Percentiles rank a stretch among this genome's conserved stretches.
Evolutionary conservation across 2,329 filamentous ascomycete genomes (phyloP).

Genomic region (Cordyceps farinosa): DNA sequence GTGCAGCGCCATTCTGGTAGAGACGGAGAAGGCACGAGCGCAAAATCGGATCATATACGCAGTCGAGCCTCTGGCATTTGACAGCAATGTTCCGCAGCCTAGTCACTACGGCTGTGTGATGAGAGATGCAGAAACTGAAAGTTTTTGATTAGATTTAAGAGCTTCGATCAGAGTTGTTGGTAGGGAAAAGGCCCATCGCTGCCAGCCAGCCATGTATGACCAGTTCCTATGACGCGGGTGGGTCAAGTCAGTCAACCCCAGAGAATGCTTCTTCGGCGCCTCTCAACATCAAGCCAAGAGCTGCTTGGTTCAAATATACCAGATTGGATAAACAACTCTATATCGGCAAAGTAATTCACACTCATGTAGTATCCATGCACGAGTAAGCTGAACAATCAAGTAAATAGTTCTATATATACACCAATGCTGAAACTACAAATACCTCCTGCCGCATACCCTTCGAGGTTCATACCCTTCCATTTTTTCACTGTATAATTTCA

Average conservation of each 20-base stretch:
- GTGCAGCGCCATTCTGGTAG: slow-evolving; percentile 44
- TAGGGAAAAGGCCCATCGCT: too few relatives aligned
- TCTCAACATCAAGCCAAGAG: not conserved
- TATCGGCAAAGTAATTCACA: too few relatives aligned
- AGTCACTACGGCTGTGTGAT: not conserved
- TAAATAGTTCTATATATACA: slow-evolving; percentile 12
- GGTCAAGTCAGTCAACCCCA: not conserved
- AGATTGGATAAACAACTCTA: too few relatives aligned
- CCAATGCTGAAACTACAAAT: not conserved
- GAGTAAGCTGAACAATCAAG: not conserved
- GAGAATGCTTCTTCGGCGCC: not conserved
- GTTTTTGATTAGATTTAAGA: not conserved
- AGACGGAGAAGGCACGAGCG: slow-evolving; percentile 22
- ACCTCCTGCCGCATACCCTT: not conserved
- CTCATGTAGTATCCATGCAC: not conserved
- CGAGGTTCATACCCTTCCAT: not conserved
- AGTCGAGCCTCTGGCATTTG: not conserved
- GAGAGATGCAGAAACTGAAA: not conserved
- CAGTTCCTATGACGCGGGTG: not conserved
- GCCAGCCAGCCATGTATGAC: not conserved
- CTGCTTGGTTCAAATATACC: not conserved
- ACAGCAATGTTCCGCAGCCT: not conserved
- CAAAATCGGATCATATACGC: slow-evolving; percentile 8
- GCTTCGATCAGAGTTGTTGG: too few relatives aligned
- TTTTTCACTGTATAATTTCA: slow-evolving; percentile 1